Evolutionary conservation across 495 filamentous ascomycete species (phyloP).

Genomic region (Bathelium albidoporum): DNA sequence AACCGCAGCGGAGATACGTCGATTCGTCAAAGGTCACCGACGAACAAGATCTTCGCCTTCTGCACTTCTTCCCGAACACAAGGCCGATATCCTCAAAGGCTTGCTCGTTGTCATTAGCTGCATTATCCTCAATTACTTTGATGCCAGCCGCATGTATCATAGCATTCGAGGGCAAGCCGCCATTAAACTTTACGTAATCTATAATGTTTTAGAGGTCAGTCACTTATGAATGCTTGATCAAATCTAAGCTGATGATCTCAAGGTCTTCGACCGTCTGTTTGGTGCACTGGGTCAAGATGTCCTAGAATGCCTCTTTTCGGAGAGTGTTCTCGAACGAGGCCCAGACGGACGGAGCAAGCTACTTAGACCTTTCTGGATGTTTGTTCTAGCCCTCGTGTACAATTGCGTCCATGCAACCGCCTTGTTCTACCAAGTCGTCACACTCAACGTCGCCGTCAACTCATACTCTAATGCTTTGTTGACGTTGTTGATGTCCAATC

Average conservation of each 20-base stretch:
- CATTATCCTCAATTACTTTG: slow-evolving; percentile 76
- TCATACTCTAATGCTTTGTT: slow-evolving; percentile 94
- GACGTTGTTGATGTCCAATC: slow-evolving; percentile 83
- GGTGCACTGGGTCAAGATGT: slow-evolving; percentile 92
- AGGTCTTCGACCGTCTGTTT: slow-evolving; percentile 71
- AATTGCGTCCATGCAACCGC: slow-evolving; percentile 76
- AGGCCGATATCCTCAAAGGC: slow-evolving; percentile 89
- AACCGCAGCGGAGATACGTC: neutral
- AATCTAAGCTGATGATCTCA: slow-evolving; percentile 6
- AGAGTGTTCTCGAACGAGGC: slow-evolving; percentile 80
- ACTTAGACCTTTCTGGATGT: slow-evolving; percentile 83
- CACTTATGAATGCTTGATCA: neutral
- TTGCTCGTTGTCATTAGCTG: slow-evolving; percentile 75
- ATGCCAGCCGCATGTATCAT: slow-evolving; percentile 97
- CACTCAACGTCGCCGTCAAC: slow-evolving; percentile 95
- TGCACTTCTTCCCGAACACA: slow-evolving; percentile 72
- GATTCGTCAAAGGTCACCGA: slow-evolving; percentile 42
- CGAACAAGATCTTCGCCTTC: slow-evolving; percentile 78
- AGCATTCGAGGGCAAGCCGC: slow-evolving; percentile 91
- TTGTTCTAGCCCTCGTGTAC: slow-evolving; percentile 76
- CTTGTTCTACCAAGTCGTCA: slow-evolving; percentile 94
- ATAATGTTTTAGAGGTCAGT: slow-evolving; percentile 78
- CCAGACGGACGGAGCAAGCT: slow-evolving; percentile 85
- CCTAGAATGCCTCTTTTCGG: slow-evolving; percentile 87
- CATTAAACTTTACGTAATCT: slow-evolving; percentile 97